phyloP scores from a whole-genome alignment of 2,329 filamentous ascomycete genomes.

The Colletotrichum sp. region DNA sequence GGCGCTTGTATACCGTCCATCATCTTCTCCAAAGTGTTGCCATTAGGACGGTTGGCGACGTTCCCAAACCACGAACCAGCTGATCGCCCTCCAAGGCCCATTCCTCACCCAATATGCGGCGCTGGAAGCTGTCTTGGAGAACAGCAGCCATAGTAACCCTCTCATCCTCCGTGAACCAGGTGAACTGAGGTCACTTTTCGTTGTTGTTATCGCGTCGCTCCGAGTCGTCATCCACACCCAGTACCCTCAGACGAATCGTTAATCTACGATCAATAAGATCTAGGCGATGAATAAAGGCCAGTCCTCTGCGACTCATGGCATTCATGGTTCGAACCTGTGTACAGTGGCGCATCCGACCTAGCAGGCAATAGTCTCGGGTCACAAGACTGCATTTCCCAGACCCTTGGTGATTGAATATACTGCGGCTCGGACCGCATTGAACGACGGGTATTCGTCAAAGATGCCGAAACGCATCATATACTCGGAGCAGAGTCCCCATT shows the following conservation, averaged over 20 bases:
- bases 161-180: too few species aligned
- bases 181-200: not conserved
- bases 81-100: too few species aligned
- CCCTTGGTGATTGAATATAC: constrained; percentile 36
- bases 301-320: constrained; percentile 28
- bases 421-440: constrained; percentile 39
- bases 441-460: constrained; percentile 32
- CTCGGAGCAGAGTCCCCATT: constrained; percentile 37
- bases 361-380: constrained; percentile 25
- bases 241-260: not conserved
- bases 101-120: too few species aligned
- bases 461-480: constrained; percentile 25
- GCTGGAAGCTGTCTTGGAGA: too few species aligned
- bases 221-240: not conserved
- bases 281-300: not conserved
- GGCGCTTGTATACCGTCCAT: too few species aligned
- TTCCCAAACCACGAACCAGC: too few species aligned
- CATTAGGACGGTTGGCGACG: too few species aligned
- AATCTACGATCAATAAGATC: not conserved
- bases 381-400: constrained; percentile 34
- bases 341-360: constrained; percentile 29
- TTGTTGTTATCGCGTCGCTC: not conserved
- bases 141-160: too few species aligned
- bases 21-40: too few species aligned
- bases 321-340: constrained; percentile 27